Evolutionary conservation across 1,139 yeast species (phyloP), one percentile per base, ranked within the genome.

Genomic region (Yamadazyma songkhlaensis): DNA sequence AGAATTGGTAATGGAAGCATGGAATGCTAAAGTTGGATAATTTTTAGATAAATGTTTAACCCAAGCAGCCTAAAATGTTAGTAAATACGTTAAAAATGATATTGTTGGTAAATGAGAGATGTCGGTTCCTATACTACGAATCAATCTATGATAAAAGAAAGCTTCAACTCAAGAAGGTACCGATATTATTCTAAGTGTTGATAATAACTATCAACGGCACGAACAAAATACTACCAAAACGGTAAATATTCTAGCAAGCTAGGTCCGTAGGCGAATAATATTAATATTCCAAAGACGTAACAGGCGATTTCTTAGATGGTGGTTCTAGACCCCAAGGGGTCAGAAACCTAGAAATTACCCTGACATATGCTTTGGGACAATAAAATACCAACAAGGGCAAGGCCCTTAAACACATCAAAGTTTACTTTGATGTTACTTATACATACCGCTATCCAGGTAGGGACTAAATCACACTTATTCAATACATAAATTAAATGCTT

Each of bases 401-500:
- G n/a, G n/a, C n/a, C n/a, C n/a, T n/a, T n/a, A n/a, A n/a, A n/a
- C n/a, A n/a, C n/a, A n/a, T n/a, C n/a, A n/a, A n/a, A n/a, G n/a
- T n/a, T n/a, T n/a, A n/a, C n/a, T n/a, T n/a, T n/a, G n/a, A n/a
- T n/a, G 8, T 9, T 23, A 3, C 8, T 9, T 32, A 17, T 67
- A 89, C 97, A 78, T 87, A 92, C 97, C 57, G 98, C 96, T 55
- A 89, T 97, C 97, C 97, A 92, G 41, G 97, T 92, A 46, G 98
- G 98, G 38, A 94, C 97, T 55, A 92, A 79, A 72, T 92, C 98
- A 77, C 97, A 89, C 77, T 92, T 92, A 77, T 92, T 92, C 62
- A 92, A 72, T 38, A 92, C 97, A 59, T 84, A 90, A 47, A 92
- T 84, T 69, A 92, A 75, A 72, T 92, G 98, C 66, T 92, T 92